Evolutionary conservation across 2,329 filamentous ascomycete genomes (phyloP).

Genomic region (Fusarium napiforme): DNA sequence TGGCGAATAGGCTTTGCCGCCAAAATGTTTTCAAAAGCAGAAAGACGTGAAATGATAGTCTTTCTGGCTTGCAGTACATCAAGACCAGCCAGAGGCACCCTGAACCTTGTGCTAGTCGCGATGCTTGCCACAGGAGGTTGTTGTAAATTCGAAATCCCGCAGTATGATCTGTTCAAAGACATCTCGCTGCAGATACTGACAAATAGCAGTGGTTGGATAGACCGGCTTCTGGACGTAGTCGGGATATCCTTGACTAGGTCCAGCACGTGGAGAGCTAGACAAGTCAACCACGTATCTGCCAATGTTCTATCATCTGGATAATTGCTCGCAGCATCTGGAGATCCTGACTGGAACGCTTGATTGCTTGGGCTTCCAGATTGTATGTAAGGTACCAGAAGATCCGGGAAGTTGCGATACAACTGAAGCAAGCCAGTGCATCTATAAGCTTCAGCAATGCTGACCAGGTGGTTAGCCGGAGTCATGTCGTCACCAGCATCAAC

Average conservation of each 20-base stretch:
- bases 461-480: constrained; percentile 41
- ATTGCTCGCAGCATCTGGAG: constrained; percentile 3
- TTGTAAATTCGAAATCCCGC: constrained; percentile 5
- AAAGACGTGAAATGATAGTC: constrained; percentile 28
- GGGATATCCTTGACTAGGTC: constrained; percentile 55
- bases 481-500: constrained; percentile 42
- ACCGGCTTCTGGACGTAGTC: constrained; percentile 56
- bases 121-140: constrained; percentile 21
- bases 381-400: constrained; percentile 49
- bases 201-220: constrained; percentile 57
- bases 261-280: constrained; percentile 57
- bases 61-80: constrained; percentile 33
- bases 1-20: constrained; percentile 42
- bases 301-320: neutral
- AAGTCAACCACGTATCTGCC: constrained; percentile 54
- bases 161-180: constrained; percentile 47
- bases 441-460: constrained; percentile 45
- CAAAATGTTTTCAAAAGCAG: constrained; percentile 35
- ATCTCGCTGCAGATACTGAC: constrained; percentile 57
- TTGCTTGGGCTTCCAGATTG: neutral
- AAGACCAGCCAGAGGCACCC: neutral
- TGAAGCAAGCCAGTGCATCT: constrained; percentile 44
- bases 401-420: constrained; percentile 52
- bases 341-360: neutral
- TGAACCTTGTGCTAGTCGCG: constrained; percentile 32